Evolutionary conservation across 108 stramenopile genomes (phyloP).

Genomic region (Schizochytrium sp.): DNA sequence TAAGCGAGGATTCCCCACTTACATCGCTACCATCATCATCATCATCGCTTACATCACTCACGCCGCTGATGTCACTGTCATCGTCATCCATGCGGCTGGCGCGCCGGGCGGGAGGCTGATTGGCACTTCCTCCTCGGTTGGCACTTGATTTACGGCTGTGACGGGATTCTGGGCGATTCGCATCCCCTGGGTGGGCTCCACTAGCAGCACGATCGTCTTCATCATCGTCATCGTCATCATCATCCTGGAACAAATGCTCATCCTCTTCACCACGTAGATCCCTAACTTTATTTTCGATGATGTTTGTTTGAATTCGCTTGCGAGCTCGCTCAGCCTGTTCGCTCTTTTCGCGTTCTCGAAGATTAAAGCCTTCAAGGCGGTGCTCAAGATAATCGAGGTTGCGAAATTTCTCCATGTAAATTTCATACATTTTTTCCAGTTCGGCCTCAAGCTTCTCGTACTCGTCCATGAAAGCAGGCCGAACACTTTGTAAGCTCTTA

Average conservation of each 20-base stretch:
- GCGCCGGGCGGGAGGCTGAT: no score
- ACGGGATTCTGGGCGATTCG: background rate
- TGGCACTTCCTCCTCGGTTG: background rate
- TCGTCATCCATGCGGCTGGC: background rate
- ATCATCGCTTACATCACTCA: constrained; percentile 7
- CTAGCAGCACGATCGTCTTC: background rate
- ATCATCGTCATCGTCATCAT: constrained; percentile 44
- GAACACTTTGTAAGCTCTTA: constrained; percentile 74
- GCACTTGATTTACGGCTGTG: background rate
- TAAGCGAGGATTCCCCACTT: background rate
- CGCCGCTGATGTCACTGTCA: background rate
- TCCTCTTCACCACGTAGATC: constrained; percentile 58
- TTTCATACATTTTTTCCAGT: constrained; percentile 84
- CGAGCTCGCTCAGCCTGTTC: constrained; percentile 75
- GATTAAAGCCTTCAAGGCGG: constrained; percentile 76
- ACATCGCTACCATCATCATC: constrained; percentile 48
- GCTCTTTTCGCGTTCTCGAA: constrained; percentile 69
- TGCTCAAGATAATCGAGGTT: constrained; percentile 81
- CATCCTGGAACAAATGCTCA: constrained; percentile 31
- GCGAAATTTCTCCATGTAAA: constrained; percentile 71
- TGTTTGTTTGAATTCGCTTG: constrained; percentile 77
- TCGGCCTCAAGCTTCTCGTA: constrained; percentile 86
- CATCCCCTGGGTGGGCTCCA: background rate
- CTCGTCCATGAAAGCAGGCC: constrained; percentile 87
- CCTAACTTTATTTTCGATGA: constrained; percentile 75